Evolutionary conservation across 371 early-diverging fungal genomes (phyloP).

Genomic region (Mucor mucedo): DNA sequence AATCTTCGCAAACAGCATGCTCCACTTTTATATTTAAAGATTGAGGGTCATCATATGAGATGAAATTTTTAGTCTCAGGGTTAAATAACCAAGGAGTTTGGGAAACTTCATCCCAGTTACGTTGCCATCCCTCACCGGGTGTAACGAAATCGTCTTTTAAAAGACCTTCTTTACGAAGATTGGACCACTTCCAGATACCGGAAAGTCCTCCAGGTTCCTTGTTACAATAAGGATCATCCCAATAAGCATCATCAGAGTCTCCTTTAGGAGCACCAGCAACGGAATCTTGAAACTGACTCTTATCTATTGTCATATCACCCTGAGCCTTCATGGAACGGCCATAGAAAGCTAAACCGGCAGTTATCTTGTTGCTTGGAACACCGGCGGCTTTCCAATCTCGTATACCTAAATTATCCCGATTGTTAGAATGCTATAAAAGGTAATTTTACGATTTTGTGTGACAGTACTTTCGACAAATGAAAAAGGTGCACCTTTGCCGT

Average conservation of each 20-base stretch:
- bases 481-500: constrained; percentile 54
- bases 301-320: constrained; percentile 50
- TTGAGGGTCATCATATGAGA: constrained; percentile 70
- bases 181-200: constrained; percentile 69
- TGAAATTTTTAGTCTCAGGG: constrained; percentile 50
- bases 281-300: constrained; percentile 41
- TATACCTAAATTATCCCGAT: constrained; percentile 36
- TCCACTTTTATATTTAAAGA: constrained; percentile 65
- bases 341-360: constrained; percentile 71
- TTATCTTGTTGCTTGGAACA: constrained; percentile 67
- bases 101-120: constrained; percentile 66
- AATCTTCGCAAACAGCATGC: constrained; percentile 51
- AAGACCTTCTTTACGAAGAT: constrained; percentile 60
- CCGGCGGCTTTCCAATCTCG: constrained; percentile 65
- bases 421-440: neutral
- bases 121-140: constrained; percentile 56
- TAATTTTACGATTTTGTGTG: constrained; percentile 3
- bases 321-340: constrained; percentile 66
- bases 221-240: constrained; percentile 50
- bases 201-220: constrained; percentile 42
- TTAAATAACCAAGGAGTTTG: constrained; percentile 80
- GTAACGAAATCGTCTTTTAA: constrained; percentile 43
- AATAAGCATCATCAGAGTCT: constrained; percentile 56
- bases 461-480: constrained; percentile 55
- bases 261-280: constrained; percentile 54